Conservation (phyloP, 805 yeast species). For the Saccharomycopsis javanensis region DNA sequence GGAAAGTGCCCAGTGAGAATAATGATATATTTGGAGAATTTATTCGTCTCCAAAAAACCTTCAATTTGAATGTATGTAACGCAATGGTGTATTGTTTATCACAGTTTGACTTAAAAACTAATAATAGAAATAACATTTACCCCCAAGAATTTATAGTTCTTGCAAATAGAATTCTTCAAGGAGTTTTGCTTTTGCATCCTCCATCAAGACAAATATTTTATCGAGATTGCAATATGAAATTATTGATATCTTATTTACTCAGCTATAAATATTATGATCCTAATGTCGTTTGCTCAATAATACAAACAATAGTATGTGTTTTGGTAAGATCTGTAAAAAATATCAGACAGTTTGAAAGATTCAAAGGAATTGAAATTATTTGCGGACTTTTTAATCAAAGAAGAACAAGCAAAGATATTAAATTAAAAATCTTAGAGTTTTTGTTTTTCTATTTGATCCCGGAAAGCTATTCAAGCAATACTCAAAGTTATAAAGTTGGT, state of each 20-base stretch:
- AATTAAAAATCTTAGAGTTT: constrained; percentile 58
- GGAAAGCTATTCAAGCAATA: constrained; percentile 31
- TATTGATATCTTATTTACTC: constrained; percentile 13
- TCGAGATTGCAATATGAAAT: constrained; percentile 31
- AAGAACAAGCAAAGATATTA: constrained; percentile 40
- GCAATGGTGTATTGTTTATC: constrained; percentile 27
- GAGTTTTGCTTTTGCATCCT: constrained; percentile 51
- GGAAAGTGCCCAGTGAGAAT: constrained; percentile 24
- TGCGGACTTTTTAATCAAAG: constrained; percentile 36
- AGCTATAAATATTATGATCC: constrained; percentile 16
- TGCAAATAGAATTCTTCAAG: constrained; percentile 40
- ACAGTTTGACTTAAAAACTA: constrained; percentile 20
- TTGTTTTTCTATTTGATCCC: constrained; percentile 60
- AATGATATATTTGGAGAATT: constrained; percentile 32
- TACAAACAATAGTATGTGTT: constrained; percentile 49
- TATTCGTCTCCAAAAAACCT: constrained; percentile 39
- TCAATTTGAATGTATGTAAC: constrained; percentile 41
- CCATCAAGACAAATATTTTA: constrained; percentile 41
- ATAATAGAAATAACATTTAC: constrained; percentile 14
- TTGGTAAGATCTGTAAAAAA: constrained; percentile 48
- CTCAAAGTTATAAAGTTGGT: constrained; percentile 1
- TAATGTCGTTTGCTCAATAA: constrained; percentile 30
- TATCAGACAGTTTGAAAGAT: constrained; percentile 47
- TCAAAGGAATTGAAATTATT: constrained; percentile 44
- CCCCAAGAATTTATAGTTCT: constrained; percentile 21